Percentiles rank a stretch among this genome's conserved stretches.
Evolutionary conservation across 768 basidiomycete genomes (phyloP).

Genomic region (Solioccasus polychromus): DNA sequence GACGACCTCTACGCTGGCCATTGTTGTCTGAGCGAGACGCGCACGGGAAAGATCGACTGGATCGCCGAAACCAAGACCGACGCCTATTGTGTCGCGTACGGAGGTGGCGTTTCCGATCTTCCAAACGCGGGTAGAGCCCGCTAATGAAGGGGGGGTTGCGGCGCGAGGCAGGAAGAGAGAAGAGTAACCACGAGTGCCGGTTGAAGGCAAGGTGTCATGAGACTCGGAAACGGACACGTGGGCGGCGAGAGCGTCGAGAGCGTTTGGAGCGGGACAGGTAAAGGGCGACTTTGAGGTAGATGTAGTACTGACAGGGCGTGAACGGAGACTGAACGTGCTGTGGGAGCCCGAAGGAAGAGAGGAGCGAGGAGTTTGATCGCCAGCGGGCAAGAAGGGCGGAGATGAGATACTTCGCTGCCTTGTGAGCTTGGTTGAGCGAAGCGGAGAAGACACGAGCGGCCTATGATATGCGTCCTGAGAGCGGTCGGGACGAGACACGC

Average conservation of each 20-base stretch:
- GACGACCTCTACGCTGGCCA: conserved; percentile 84
- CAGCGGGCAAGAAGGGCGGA: conserved; percentile 17
- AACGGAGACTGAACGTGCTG: conserved; percentile 12
- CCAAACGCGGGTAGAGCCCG: conserved; percentile 23
- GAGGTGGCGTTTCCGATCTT: conserved; percentile 17
- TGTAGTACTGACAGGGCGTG: conserved; percentile 7
- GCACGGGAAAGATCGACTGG: conserved; percentile 70
- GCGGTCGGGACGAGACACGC: conserved; percentile 14
- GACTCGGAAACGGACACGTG: conserved; percentile 27
- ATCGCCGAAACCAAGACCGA: conserved; percentile 36
- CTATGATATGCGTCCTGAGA: conserved; percentile 11
- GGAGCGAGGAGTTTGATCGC: conserved; percentile 4
- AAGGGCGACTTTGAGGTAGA: conserved; percentile 33
- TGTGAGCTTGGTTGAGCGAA: conserved; percentile 22
- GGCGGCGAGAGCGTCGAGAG: conserved; percentile 31
- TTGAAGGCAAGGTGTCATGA: conserved; percentile 33
- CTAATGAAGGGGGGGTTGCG: conserved; percentile 19
- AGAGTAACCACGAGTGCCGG: conserved; percentile 58
- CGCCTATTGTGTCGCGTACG: conserved; percentile 23
- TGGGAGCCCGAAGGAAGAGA: conserved; percentile 7
- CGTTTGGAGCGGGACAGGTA: conserved; percentile 28
- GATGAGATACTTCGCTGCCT: conserved; percentile 32
- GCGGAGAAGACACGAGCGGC: conserved; percentile 25
- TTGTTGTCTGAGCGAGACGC: conserved; percentile 81
- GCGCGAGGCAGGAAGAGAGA: conserved; percentile 51